Conservation (phyloP, 2,329 filamentous ascomycete species). For the Teratosphaeria viscida region DNA sequence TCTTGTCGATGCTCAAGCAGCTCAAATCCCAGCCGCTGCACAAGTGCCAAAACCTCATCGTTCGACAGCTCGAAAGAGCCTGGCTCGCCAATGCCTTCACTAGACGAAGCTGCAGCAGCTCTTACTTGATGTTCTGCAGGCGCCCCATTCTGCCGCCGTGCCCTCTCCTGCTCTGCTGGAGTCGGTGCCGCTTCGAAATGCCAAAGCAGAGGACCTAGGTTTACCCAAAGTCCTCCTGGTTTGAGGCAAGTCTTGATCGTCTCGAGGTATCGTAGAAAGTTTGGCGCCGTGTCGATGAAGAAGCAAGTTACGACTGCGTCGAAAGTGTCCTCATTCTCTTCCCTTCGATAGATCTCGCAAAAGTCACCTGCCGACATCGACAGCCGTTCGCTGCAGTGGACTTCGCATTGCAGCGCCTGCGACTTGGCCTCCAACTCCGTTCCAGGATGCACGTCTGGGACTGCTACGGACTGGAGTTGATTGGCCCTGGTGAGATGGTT, state of each 20-base stretch:
- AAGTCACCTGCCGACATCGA: conserved; percentile 92
- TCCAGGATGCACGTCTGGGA: conserved; percentile 61
- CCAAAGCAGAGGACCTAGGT: conserved; percentile 86
- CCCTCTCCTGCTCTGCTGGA: conserved; percentile 38
- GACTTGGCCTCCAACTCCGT: conserved; percentile 24
- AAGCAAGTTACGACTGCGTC: conserved; percentile 84
- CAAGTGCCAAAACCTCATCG: conserved; percentile 71
- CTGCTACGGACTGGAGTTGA: conserved; percentile 60
- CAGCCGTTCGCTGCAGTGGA: conserved; percentile 55
- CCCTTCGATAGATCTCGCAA: conserved; percentile 66
- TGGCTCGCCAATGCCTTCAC: conserved; percentile 60
- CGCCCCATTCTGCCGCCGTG: background rate
- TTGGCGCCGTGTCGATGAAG: conserved; percentile 94
- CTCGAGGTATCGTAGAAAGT: conserved; percentile 80
- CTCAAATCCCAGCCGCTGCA: conserved; percentile 65
- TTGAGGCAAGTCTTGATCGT: conserved; percentile 69
- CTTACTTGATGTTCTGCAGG: background rate
- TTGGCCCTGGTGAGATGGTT: conserved; percentile 66
- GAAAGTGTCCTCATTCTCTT: conserved; percentile 52
- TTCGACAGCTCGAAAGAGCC: conserved; percentile 84
- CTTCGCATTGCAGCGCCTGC: conserved; percentile 11
- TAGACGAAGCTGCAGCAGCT: background rate
- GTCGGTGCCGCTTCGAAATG: conserved; percentile 73
- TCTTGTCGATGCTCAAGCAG: conserved; percentile 43
- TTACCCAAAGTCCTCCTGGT: conserved; percentile 72